phyloP scores from a whole-genome alignment of 1,139 yeast genomes.

The Saccharomyces uvarum region DNA sequence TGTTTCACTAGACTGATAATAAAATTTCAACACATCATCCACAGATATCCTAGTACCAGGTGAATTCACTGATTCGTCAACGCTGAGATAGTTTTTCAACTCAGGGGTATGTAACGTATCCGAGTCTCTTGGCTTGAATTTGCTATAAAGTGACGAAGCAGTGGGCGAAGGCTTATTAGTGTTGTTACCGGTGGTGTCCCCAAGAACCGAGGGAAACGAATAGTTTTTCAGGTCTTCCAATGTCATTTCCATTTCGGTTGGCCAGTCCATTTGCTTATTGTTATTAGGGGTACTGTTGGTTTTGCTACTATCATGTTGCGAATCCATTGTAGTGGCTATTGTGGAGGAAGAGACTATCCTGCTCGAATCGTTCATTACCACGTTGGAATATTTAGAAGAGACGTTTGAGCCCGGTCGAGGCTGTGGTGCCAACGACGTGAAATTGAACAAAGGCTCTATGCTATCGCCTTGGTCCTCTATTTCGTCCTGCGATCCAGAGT shows the following conservation, averaged over 20 bases:
- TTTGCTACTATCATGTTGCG: background rate
- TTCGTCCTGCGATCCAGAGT: slow-evolving; percentile 1
- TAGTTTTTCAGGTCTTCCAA: slow-evolving; percentile 3
- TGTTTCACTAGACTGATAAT: slow-evolving; percentile 20
- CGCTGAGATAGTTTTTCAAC: slow-evolving; percentile 14
- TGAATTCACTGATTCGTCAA: slow-evolving; percentile 12
- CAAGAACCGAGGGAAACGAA: slow-evolving; percentile 3
- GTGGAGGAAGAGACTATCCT: slow-evolving; percentile 3
- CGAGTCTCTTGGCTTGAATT: slow-evolving; percentile 7
- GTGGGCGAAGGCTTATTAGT: background rate
- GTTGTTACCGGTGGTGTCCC: background rate
- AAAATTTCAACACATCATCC: slow-evolving; percentile 26
- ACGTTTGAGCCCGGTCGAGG: background rate
- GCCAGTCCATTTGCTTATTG: background rate
- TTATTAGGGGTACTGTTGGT: background rate
- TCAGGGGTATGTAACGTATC: slow-evolving; percentile 18
- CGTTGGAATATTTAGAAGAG: background rate
- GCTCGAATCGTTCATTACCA: slow-evolving; percentile 1
- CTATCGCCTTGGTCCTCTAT: background rate
- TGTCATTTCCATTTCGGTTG: background rate
- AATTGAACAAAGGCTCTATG: background rate
- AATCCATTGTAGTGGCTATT: slow-evolving; percentile 2
- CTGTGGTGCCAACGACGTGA: background rate
- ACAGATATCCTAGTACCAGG: slow-evolving; percentile 18
- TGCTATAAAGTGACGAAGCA: background rate